Conservation (phyloP, 1,284 basidiomycete genomes). For the Rhodotorula sp. region DNA sequence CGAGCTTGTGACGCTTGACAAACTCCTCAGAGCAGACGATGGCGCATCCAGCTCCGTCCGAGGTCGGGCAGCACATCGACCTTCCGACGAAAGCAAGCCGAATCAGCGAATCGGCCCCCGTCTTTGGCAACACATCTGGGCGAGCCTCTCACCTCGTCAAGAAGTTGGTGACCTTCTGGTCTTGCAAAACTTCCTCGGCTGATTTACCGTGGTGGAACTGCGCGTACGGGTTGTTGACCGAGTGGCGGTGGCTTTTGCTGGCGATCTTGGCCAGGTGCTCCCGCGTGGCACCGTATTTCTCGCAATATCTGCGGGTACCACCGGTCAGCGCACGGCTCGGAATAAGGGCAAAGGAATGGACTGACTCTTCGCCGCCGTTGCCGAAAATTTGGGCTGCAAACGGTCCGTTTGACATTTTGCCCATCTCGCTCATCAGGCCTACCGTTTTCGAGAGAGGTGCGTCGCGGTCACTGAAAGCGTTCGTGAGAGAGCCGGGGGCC, state of each 20-base stretch:
- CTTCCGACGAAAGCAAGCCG: background rate
- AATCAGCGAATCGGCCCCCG: background rate
- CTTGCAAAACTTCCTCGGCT: conserved; percentile 61
- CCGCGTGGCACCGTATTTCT: conserved; percentile 67
- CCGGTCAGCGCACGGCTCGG: conserved; percentile 55
- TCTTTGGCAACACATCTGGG: no score
- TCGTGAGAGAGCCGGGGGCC: conserved; percentile 71
- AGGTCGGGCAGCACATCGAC: conserved; percentile 82
- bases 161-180: conserved; percentile 39
- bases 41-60: conserved; percentile 60
- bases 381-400: conserved; percentile 59
- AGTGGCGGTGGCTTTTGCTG: conserved; percentile 80
- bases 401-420: conserved; percentile 30
- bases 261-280: conserved; percentile 69
- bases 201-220: conserved; percentile 77
- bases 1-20: conserved; percentile 67
- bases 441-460: conserved; percentile 56
- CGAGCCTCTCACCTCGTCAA: conserved; percentile 7
- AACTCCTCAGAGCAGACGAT: conserved; percentile 78
- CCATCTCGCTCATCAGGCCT: conserved; percentile 36
- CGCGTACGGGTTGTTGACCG: conserved; percentile 77
- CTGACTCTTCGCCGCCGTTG: conserved; percentile 63
- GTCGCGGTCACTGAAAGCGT: conserved; percentile 67
- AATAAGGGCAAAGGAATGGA: background rate
- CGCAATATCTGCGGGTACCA: conserved; percentile 67